phyloP scores from a whole-genome alignment of 768 basidiomycete genomes.

The Clitopilus passeckerianus region DNA sequence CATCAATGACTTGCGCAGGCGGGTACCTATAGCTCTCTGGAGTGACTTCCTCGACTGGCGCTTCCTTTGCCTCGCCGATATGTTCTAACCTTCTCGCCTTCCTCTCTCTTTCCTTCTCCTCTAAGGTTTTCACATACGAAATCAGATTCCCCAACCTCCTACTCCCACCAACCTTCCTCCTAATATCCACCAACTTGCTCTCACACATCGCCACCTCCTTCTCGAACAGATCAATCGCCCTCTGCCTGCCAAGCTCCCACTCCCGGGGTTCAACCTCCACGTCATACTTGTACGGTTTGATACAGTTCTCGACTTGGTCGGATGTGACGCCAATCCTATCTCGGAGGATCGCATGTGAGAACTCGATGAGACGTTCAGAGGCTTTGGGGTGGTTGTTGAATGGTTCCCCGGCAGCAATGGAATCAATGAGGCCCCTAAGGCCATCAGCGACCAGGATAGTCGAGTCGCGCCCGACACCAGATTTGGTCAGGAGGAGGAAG shows the following conservation, averaged over 20 bases:
- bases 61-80: conserved; percentile 18
- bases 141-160: conserved; percentile 75
- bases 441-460: conserved; percentile 95
- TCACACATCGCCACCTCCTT: conserved; percentile 85
- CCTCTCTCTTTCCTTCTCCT: conserved; percentile 69
- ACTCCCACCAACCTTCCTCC: conserved; percentile 83
- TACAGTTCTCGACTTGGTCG: conserved; percentile 99
- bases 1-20: conserved; percentile 87
- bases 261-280: conserved; percentile 91
- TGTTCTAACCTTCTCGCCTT: conserved; percentile 45
- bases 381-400: conserved; percentile 89
- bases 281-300: conserved; percentile 99
- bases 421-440: conserved; percentile 82
- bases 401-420: conserved; percentile 84
- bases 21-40: conserved; percentile 86
- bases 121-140: conserved; percentile 74
- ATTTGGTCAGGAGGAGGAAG: conserved; percentile 92
- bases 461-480: conserved; percentile 90
- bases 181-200: conserved; percentile 79
- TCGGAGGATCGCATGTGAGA: conserved; percentile 88
- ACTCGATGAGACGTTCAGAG: conserved; percentile 85
- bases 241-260: conserved; percentile 82
- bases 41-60: conserved; percentile 29
- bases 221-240: conserved; percentile 76
- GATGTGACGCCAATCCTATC: conserved; percentile 93